A percentile compares a stretch with the other conserved stretches of the same genome.
phyloP scores from a whole-genome alignment of 441 rosid genomes.

The Bocquillonia castaneifolia region DNA sequence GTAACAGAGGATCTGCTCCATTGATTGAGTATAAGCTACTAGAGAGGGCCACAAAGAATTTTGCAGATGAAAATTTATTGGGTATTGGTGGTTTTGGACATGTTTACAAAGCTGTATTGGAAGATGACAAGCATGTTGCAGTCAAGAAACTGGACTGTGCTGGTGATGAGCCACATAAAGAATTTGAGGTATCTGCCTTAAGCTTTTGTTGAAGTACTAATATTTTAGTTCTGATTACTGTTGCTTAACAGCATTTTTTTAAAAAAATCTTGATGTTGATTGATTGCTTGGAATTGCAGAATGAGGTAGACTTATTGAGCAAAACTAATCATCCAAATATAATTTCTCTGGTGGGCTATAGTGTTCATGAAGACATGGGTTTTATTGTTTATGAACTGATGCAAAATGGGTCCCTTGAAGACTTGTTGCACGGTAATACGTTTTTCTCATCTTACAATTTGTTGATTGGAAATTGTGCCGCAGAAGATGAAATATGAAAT shows the following conservation, averaged over 20 bases:
- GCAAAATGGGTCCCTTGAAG: slow-evolving; percentile 82
- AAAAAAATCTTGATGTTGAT: slow-evolving; percentile 11
- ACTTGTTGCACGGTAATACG: slow-evolving; percentile 71
- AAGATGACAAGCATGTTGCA: slow-evolving; percentile 50
- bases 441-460: background rate
- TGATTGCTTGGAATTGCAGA: slow-evolving; percentile 42
- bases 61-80: slow-evolving; percentile 58
- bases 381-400: slow-evolving; percentile 81
- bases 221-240: background rate
- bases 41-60: slow-evolving; percentile 61
- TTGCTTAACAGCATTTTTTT: no score
- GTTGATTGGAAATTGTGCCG: background rate
- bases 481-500: background rate
- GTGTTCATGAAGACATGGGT: slow-evolving; percentile 45
- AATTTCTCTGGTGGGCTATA: slow-evolving; percentile 67
- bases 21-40: slow-evolving; percentile 56
- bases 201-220: background rate
- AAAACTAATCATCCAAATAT: slow-evolving; percentile 69
- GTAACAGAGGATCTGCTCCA: slow-evolving; percentile 45
- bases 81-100: slow-evolving; percentile 89
- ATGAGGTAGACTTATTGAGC: slow-evolving; percentile 73
- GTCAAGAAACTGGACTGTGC: slow-evolving; percentile 76
- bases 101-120: slow-evolving; percentile 67
- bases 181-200: slow-evolving; percentile 53
- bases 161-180: slow-evolving; percentile 57